Evolutionary conservation across 139 green algal species (phyloP), one percentile per base, ranked within the genome.

Genomic region (Auxenochlorella pyrenoidosa): DNA sequence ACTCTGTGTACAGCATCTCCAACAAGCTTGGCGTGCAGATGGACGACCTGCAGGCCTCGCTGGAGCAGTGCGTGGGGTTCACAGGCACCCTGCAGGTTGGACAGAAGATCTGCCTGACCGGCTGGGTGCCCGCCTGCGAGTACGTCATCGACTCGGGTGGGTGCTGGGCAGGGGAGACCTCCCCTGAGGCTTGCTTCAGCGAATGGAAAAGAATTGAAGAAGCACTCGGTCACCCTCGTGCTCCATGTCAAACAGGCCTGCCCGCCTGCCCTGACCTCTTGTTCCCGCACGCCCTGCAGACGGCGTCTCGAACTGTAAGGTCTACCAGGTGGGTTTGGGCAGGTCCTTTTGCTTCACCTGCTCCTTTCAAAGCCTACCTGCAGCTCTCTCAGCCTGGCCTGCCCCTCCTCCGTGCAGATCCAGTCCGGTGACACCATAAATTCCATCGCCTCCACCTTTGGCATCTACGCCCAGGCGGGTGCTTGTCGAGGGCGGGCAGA

Each of bases 361-460:
- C n/a, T n/a, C n/a, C n/a, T n/a, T n/a, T n/a, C n/a, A n/a, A n/a
- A n/a, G n/a, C n/a, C n/a, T n/a, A n/a, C n/a, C n/a, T n/a, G n/a
- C n/a, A n/a, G n/a, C n/a, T n/a, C n/a, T n/a, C n/a, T n/a, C n/a
- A n/a, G n/a, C n/a, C 12, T 12, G 6, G 47, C 47, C 47, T 58
- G 6, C 47, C 47, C 47, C 47, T 58, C 8, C 47, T 12, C n/a
- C n/a, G n/a, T 58, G 47, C 47, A 58, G 28, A 40, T 88, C 26
- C 82, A 90, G 44, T 54, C 68, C 30, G 87, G 87, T 18, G 87
- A 90, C 43, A 88, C 87, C 71, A 54, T 90, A 21, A 21, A 80
- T 18, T 82, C 60, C 76, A 85, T 90, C 36, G 87, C 82, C 58
- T 70, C 81, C 30, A 71, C 26, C 41, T 84, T 90, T 58, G 87